Base-by-base conservation (phyloP, 768 basidiomycete genomes). In the Leccinum obscurum region DNA sequence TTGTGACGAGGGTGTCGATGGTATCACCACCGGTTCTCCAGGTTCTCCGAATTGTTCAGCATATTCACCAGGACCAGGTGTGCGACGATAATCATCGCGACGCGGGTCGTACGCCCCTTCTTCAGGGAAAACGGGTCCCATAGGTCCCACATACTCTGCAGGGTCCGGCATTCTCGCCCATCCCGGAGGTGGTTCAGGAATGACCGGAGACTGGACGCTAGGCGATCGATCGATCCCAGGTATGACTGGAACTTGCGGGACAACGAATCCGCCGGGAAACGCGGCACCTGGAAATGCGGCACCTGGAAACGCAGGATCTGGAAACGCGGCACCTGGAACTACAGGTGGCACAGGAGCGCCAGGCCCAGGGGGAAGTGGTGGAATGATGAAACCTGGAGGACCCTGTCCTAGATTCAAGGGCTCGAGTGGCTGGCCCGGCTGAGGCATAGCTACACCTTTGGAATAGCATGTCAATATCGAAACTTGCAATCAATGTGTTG, bases 51-150 rank as follows among this genome's bases (percentile, higher is more conserved):
- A 24, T 11, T 2, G 64, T 26, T 64, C 57, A 48, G 30, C 8
- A 32, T 60, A 64, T 17, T 55, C 61, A 17, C 24, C 14, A 9
- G 60, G 68, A 17, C 24, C 14, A 9, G 60, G 68, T 52, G 2
- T 41, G 54, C 2, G 60, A 54, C 48, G 37, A 41, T 41, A 41
- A 3, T 41, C 41, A 41, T 14, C 41, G 17, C 3, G n/a, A 48
- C 53, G 59, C 3, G 32, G 32, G 1, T 44, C 61, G 30, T 59
- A 65, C 10, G 62, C 61, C 4, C 49, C 54, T n/a, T 75, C 78
- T 26, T 67, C 70, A 8, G 80, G 79, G 55, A 81, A 72, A 22
- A 81, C 77, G 9, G 75, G 75, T 14, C 61, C 63, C 10, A 22
- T 39, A 34, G 56, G 67, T 10, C 46, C 63, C 61, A 30, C 48